Conservation (phyloP, 495 filamentous ascomycete genomes). For the Patellaria atrata region DNA sequence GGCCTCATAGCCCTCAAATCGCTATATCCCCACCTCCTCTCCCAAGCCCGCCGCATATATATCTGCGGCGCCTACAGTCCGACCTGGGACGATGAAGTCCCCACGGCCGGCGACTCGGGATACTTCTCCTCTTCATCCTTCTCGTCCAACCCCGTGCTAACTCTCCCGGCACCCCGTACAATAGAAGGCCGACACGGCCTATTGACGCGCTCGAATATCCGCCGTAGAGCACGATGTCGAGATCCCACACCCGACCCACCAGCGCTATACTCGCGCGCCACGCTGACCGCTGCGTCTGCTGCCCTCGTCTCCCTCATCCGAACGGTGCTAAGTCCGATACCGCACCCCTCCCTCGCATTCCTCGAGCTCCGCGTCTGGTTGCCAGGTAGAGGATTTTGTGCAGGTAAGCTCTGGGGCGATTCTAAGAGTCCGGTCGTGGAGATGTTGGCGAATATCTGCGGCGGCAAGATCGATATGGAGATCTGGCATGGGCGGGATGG, state of each 20-base stretch:
- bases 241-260: slow-evolving; percentile 2
- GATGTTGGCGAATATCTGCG: slow-evolving; percentile 17
- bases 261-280: slow-evolving; percentile 5
- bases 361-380: slow-evolving; percentile 21
- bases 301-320: slow-evolving; percentile 8
- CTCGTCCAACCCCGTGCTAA: background rate
- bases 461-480: slow-evolving; percentile 19
- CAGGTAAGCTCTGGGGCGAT: slow-evolving; percentile 19
- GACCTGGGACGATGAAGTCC: background rate
- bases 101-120: background rate
- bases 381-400: slow-evolving; percentile 13
- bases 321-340: slow-evolving; percentile 11
- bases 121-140: background rate
- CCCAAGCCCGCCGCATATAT: slow-evolving; percentile 20
- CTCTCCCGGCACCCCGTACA: slow-evolving; percentile 6
- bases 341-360: slow-evolving; percentile 8
- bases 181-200: background rate
- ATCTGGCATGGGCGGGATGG: slow-evolving; percentile 18
- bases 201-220: too few relatives aligned
- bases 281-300: slow-evolving; percentile 3
- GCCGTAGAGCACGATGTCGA: background rate
- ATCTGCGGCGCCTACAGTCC: slow-evolving; percentile 17
- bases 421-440: slow-evolving; percentile 15
- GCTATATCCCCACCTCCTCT: slow-evolving; percentile 18
- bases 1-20: slow-evolving; percentile 19